A percentile compares a stretch with the other conserved stretches of the same genome.
phyloP scores from a whole-genome alignment of 306 rosid species.

The Glycine soja region DNA sequence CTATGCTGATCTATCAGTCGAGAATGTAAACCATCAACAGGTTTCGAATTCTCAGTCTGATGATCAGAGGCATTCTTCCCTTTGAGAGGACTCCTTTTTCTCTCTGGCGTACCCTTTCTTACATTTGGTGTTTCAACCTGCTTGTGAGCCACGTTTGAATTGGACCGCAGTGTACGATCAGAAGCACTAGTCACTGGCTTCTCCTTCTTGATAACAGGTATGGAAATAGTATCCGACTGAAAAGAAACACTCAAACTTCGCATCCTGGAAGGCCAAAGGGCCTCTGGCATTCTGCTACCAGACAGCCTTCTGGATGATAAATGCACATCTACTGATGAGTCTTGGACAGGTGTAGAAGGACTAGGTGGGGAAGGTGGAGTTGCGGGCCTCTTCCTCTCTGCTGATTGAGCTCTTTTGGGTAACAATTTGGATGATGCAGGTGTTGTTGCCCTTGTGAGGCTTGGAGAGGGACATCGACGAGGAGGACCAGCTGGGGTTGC shows the following conservation, averaged over 20 bases:
- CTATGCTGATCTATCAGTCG: slow-evolving; percentile 83
- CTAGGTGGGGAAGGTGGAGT: slow-evolving; percentile 83
- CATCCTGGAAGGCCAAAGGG: slow-evolving; percentile 98
- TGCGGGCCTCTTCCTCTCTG: slow-evolving; percentile 82
- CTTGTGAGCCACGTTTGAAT: slow-evolving; percentile 80
- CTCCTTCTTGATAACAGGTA: slow-evolving; percentile 92
- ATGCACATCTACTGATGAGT: slow-evolving; percentile 62
- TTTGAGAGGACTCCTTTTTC: slow-evolving; percentile 88
- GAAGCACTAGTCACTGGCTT: slow-evolving; percentile 68
- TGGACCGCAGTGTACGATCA: slow-evolving; percentile 80
- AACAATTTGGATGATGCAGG: slow-evolving; percentile 61
- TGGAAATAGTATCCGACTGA: slow-evolving; percentile 87
- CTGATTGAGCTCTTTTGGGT: slow-evolving; percentile 76
- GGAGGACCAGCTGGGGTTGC: slow-evolving; percentile 58
- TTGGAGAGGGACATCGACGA: slow-evolving; percentile 83
- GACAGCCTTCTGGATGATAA: slow-evolving; percentile 57
- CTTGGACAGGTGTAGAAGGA: slow-evolving; percentile 79
- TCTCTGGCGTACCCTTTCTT: slow-evolving; percentile 83
- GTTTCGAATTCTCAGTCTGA: slow-evolving; percentile 92
- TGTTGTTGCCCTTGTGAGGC: slow-evolving; percentile 61
- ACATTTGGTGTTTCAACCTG: slow-evolving; percentile 61
- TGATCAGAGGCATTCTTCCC: slow-evolving; percentile 80
- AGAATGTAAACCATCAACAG: slow-evolving; percentile 70
- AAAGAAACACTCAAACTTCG: slow-evolving; percentile 96
- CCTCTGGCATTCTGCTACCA: slow-evolving; percentile 60